Evolutionary conservation across 257 asterid species (phyloP).

Genomic region (Jacaranda mimosifolia): DNA sequence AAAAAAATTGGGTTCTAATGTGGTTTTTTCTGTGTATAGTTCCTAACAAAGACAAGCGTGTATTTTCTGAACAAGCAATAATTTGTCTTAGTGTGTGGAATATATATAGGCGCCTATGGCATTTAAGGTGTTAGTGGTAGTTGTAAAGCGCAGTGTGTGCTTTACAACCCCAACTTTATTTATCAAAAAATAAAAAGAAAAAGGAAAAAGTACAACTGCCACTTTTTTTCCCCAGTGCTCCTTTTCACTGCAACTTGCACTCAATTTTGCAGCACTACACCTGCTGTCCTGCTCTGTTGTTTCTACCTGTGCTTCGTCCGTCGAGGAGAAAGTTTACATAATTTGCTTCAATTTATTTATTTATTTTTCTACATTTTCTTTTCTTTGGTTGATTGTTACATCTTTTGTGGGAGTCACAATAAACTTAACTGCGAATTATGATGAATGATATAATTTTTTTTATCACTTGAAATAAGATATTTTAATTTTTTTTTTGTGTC

Average conservation of each 20-base stretch:
- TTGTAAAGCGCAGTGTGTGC: constrained; percentile 13
- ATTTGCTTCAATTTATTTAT: not conserved
- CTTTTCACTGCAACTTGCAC: constrained; percentile 12
- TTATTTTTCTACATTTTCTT: not conserved
- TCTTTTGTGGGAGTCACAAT: not conserved
- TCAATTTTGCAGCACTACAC: not conserved
- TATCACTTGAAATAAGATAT: too few species aligned
- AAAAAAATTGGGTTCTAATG: too few species aligned
- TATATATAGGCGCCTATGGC: not conserved
- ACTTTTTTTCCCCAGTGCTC: not conserved
- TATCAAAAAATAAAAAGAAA: not conserved
- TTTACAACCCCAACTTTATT: not conserved
- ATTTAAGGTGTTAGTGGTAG: constrained; percentile 11
- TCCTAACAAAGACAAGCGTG: too few species aligned
- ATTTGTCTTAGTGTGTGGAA: constrained; percentile 30
- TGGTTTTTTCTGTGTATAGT: too few species aligned
- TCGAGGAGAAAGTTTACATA: too few species aligned
- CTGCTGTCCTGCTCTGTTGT: too few species aligned
- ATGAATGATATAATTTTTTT: too few species aligned
- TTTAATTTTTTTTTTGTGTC: not conserved
- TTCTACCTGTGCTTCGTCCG: too few species aligned
- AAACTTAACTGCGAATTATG: too few species aligned
- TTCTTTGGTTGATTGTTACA: not conserved
- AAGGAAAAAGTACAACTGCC: not conserved
- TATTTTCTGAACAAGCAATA: not conserved